phyloP scores from a whole-genome alignment of 352 stramenopile species.

The Globisporangium mamillatum region DNA sequence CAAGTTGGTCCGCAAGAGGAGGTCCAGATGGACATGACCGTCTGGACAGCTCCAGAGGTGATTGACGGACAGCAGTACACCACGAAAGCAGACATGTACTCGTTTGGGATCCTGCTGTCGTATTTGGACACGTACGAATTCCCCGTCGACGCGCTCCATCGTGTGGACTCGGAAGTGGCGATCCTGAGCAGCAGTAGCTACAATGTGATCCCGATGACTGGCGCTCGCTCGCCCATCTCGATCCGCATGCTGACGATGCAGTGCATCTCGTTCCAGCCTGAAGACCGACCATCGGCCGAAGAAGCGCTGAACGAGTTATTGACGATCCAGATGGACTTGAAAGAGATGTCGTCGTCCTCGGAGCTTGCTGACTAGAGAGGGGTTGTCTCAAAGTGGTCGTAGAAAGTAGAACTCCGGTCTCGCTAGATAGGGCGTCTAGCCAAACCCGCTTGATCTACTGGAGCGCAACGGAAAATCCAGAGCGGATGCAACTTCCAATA shows the following conservation, averaged over 20 bases:
- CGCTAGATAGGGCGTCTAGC: background rate
- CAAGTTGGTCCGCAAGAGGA: conserved; percentile 8
- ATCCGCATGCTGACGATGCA: conserved; percentile 38
- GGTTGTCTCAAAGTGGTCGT: background rate
- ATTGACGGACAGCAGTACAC: conserved; percentile 46
- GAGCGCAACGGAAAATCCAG: background rate
- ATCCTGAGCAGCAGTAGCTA: conserved; percentile 30
- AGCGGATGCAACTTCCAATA: background rate
- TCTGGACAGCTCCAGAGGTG: conserved; percentile 44
- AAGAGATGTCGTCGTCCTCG: conserved; percentile 20
- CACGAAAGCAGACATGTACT: conserved; percentile 45
- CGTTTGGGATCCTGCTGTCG: conserved; percentile 36
- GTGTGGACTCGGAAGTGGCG: conserved; percentile 41
- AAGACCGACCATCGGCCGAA: conserved; percentile 34
- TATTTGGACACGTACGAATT: conserved; percentile 42
- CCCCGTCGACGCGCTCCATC: conserved; percentile 26
- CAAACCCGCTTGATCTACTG: background rate
- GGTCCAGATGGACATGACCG: conserved; percentile 47
- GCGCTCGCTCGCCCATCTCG: conserved; percentile 25
- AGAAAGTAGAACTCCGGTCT: background rate
- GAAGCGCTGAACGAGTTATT: conserved; percentile 32
- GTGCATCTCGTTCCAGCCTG: conserved; percentile 43
- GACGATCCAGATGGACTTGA: conserved; percentile 26
- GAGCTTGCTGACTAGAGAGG: background rate
- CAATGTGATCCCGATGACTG: conserved; percentile 13